These are phyloP conservation scores for Wickerhamiella shivajii DNA, from an alignment of 805 yeast genomes.

Conservation along the genomic window DNA sequence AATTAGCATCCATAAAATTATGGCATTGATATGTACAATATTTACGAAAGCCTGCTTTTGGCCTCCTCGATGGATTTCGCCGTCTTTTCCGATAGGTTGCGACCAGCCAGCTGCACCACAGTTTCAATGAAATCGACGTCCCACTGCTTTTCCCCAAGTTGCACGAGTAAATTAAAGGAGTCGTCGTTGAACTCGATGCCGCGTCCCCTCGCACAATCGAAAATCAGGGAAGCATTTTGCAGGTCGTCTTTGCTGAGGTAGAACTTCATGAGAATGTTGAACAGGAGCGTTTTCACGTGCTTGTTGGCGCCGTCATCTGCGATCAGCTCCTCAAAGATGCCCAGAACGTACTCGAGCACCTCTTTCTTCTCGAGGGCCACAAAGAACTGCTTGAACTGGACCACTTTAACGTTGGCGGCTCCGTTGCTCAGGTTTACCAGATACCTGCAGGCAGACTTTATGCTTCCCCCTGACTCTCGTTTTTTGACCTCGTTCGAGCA, in stretches of 20 bases:
- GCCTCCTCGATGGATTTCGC: too few species aligned
- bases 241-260: neutral
- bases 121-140: neutral
- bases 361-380: constrained; percentile 9
- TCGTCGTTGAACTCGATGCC: constrained; percentile 12
- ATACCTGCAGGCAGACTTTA: constrained; percentile 16
- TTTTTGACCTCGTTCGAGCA: constrained; percentile 12
- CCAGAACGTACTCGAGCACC: constrained; percentile 4
- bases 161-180: constrained; percentile 7
- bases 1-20: too few species aligned
- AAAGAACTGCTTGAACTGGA: constrained; percentile 17
- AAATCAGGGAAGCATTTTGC: constrained; percentile 4
- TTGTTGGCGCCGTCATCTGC: constrained; percentile 9
- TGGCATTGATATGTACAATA: too few species aligned
- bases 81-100: too few species aligned
- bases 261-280: constrained; percentile 15
- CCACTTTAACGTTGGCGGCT: constrained; percentile 12
- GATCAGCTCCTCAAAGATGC: constrained; percentile 11
- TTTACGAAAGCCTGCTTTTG: too few species aligned
- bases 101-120: too few species aligned
- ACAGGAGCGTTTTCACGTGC: constrained; percentile 15
- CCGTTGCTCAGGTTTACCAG: constrained; percentile 15
- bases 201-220: constrained; percentile 7
- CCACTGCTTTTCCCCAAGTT: neutral
- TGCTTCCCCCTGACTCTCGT: constrained; percentile 10